Base-by-base conservation (phyloP, 192 early-diverging fungal genomes). In the Coemansia sp. region DNA sequence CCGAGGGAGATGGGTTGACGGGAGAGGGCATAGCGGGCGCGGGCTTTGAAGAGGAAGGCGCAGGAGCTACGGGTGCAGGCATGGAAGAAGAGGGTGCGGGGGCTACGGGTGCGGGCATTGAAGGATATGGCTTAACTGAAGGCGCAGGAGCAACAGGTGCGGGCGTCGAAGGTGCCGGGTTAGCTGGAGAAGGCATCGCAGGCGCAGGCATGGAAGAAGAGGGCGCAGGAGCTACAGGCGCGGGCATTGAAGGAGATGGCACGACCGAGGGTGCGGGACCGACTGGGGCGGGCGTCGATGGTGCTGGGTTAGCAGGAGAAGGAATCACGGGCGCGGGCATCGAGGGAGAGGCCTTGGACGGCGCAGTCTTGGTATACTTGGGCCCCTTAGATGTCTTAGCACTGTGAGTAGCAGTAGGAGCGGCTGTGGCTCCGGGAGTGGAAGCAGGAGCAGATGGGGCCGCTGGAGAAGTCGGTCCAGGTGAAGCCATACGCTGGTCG, bases 361-460 rank as follows among this genome's bases (percentile, higher is more conserved):
- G 67, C 63, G 65, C 47, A 5, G 49, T 63, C 20, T 65, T 60
- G 67, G 29, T 73, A 71, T 80, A 80, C 54, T 33, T 29, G 13
- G 66, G 63, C n/a, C 51, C 61, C 4, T 7, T 29, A 29, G 55
- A 22, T 2, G 51, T 36, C 31, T 49, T 54, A 10, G 49, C 52
- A 20, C n/a, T 52, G 34, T 4, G 47, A 51, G 47, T 51, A 51
- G 20, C 5, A 9, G 20, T 22, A 51, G 47, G 47, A 41, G 57
- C 59, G 9, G 54, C 15, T 20, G 66, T 41, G 15, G 66, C 16
- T 2, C 5, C 3, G 16, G 68, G 31, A 24, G 68, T 20, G 18
- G 41, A 27, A 10, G 43, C 12, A 36, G 68, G 59, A 9, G 68
- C 68, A 22, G 41, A 16, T 2, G 62, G 5, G 8, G 34, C 27